phyloP scores from a whole-genome alignment of 257 asterid genomes.

The Osmanthus fragrans region DNA sequence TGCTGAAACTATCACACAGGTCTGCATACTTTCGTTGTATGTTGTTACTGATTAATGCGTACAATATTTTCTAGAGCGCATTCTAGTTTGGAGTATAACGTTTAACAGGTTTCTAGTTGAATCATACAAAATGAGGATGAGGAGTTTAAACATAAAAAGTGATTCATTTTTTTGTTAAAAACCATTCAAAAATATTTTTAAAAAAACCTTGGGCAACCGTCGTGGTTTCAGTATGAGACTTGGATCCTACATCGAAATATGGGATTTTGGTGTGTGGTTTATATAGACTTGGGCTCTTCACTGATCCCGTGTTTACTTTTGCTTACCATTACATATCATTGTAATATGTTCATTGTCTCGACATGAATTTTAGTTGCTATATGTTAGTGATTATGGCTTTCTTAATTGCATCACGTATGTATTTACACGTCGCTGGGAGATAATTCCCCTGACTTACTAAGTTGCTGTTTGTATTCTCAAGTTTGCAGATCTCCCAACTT shows the following conservation, averaged over 20 bases:
- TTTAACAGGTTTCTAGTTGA: slow-evolving; percentile 26
- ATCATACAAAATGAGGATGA: slow-evolving; percentile 25
- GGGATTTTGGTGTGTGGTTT: too few species aligned
- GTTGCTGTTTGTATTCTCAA: slow-evolving; percentile 2
- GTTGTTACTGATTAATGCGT: slow-evolving; percentile 19
- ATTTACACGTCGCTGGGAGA: too few species aligned
- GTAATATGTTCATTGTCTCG: neutral
- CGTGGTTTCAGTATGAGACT: neutral
- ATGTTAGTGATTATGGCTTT: neutral
- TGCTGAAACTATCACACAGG: slow-evolving; percentile 82
- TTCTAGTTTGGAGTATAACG: slow-evolving; percentile 16
- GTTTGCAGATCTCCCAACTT: neutral
- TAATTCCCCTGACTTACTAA: neutral
- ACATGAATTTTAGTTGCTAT: neutral
- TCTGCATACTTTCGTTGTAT: slow-evolving; percentile 21
- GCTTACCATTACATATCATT: neutral
- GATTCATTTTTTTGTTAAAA: neutral
- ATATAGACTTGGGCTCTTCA: too few species aligned
- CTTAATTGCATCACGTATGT: neutral
- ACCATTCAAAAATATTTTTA: neutral
- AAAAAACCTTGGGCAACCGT: neutral
- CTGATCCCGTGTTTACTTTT: too few species aligned
- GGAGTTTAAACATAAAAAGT: neutral
- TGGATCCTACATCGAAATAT: too few species aligned
- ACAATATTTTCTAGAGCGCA: neutral